Conservation (phyloP, 768 basidiomycete genomes). For the Cystobasidium ongulense region DNA sequence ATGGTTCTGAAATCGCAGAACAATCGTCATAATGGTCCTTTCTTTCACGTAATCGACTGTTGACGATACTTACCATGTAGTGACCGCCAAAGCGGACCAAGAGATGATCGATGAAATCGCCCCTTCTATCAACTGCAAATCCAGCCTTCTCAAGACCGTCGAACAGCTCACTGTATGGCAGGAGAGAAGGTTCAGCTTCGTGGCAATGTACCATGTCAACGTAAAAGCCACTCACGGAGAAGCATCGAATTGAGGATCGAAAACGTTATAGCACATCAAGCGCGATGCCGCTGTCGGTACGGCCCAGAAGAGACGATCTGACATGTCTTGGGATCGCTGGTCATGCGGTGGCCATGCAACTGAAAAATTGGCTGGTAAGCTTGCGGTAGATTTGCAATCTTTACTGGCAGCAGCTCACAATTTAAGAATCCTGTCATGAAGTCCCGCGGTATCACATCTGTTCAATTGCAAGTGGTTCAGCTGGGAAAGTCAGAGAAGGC, state of each 20-base stretch:
- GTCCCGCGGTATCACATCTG: slow-evolving; percentile 6
- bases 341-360: slow-evolving; percentile 11
- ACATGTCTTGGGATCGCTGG: slow-evolving; percentile 7
- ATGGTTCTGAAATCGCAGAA: not conserved
- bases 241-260: slow-evolving; percentile 10
- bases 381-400: not conserved
- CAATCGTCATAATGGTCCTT: not conserved
- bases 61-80: not conserved
- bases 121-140: not conserved
- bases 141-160: slow-evolving; percentile 16
- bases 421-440: slow-evolving; percentile 14
- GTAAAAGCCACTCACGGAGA: not conserved
- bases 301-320: slow-evolving; percentile 15
- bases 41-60: not conserved
- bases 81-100: slow-evolving; percentile 21
- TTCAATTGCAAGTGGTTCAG: not conserved
- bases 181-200: not conserved
- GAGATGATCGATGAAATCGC: slow-evolving; percentile 19
- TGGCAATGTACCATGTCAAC: not conserved
- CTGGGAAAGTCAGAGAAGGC: not conserved
- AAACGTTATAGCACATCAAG: not conserved
- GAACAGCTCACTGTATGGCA: not conserved
- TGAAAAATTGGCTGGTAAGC: not conserved
- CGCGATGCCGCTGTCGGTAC: slow-evolving; percentile 3
- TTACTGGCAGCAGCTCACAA: not conserved